Evolutionary conservation across 2,329 filamentous ascomycete genomes (phyloP), one percentile per base, ranked within the genome.

Genomic region (Epichloe gansuensis): DNA sequence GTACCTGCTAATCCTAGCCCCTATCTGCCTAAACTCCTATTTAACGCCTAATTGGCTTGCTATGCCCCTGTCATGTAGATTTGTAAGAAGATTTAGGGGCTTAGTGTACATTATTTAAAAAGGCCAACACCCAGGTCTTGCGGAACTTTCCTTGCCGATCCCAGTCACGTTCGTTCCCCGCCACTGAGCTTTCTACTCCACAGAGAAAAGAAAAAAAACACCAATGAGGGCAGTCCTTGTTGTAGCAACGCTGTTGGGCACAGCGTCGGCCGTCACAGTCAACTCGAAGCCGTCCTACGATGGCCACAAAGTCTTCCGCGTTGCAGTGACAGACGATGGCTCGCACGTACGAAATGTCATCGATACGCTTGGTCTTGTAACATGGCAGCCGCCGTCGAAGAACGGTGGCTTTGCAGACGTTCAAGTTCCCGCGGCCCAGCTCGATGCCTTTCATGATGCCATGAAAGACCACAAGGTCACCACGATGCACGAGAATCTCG

Each of bases 301-400:
- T 51, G 72, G 72, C 5, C 72, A 70, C 62, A 71, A 72, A 54
- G 72, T 72, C n/a, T 67, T 70, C 52, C 70, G 71, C 15, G 60
- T 75, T 21, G 60, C 67, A 6, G 63, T 63, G 12, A 55, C 64
- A 38, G 58, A 69, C 49, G 62, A 63, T 17, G 62, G 59, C 52
- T 25, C 43, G 2, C 60, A 59, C 17, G 58, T 74, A 46, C 65
- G 65, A 54, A 53, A 57, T 17, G 60, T 70, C 54, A 58, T 71
- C 31, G 54, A 60, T 44, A 63, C 62, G 53, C 64, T 72, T 17
- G 62, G 62, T 4, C 60, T 73, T 44, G 56, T 57, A 48, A 66
- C 66, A 2, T 72, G 69, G 69, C 69, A 69, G 59, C 62, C 64
- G 17, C 64, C 66, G 9, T 46, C 49, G 12, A 51, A 51, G 15